Evolutionary conservation across 441 rosid species (phyloP), one percentile per base, ranked within the genome.

Genomic region (Pelargonium cotyledonis): DNA sequence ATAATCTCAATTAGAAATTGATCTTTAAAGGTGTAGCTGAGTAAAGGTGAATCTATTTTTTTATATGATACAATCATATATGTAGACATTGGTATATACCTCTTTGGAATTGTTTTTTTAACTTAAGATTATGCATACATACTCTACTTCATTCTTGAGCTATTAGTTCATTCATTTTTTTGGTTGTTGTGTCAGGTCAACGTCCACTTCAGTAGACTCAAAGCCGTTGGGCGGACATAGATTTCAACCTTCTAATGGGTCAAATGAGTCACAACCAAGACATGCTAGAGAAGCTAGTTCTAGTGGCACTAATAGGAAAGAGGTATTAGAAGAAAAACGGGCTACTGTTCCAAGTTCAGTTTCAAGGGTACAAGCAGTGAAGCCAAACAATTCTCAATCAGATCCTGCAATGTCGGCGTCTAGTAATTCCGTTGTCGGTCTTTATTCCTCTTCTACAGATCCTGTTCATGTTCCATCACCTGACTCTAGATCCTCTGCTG

Each of bases 391-490:
- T 68, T 60, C 78, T 64, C 87, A 80, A 73, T 76, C 74, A 29
- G 76, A 72, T 64, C 69, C 83, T 71, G 78, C 79, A 58, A 70
- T 76, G 41, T 68, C 75, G 72, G 80, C 87, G 53, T 79, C 89
- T 26, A 84, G 82, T 81, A 90, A 83, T 81, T 81, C 93, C 46
- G 87, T 80, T 71, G 82, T 84, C 73, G 96, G 98, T 68, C 89
- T 89, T 60, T 89, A 90, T 77, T 89, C 92, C 26, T 91, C 98
- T 69, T 88, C 97, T 47, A 85, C 84, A 60, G 98, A 94, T 78
- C 97, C 97, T 72, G 93, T 91, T 79, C 96, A 94, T 72, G 98
- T 94, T 67, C 98, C 98, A 77, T 88, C 97, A 75, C 95, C 95
- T 70, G 96, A 88, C 77, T 88, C 91, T 38, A 79, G 95, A 82